Percentiles rank a stretch among this genome's conserved stretches.
phyloP scores from a whole-genome alignment of 768 basidiomycete species.

The Leccinum arenicola region DNA sequence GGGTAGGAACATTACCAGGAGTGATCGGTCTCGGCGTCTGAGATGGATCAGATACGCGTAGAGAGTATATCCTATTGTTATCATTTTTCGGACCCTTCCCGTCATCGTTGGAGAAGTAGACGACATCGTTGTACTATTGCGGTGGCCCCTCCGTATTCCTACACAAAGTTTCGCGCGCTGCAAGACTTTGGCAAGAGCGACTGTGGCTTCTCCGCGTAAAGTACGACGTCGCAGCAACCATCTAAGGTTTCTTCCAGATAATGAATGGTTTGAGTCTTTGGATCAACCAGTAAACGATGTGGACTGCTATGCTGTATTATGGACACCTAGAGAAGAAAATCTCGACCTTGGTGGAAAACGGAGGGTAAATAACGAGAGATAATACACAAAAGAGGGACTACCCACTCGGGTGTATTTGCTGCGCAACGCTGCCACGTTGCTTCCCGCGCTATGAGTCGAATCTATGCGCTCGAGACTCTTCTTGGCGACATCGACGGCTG shows the following conservation, averaged over 20 bases:
- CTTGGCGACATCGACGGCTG: no score
- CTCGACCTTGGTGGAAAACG: no score
- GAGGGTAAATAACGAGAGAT: no score
- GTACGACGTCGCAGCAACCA: conserved; percentile 47
- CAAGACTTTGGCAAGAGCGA: conserved; percentile 53
- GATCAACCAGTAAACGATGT: conserved; percentile 47
- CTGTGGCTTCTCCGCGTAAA: conserved; percentile 39
- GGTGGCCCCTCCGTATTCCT: conserved; percentile 69
- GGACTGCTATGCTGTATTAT: conserved; percentile 13
- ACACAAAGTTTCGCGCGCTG: conserved; percentile 53
- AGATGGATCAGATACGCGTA: conserved; percentile 31
- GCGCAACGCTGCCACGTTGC: no score
- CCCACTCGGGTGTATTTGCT: no score
- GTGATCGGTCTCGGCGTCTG: conserved; percentile 37
- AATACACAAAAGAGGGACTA: no score
- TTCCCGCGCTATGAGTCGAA: no score
- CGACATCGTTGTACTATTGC: conserved; percentile 45
- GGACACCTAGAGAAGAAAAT: no score
- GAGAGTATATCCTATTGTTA: conserved; percentile 48
- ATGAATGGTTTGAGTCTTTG: conserved; percentile 42
- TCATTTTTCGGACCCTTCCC: conserved; percentile 6
- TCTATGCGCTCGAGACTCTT: no score
- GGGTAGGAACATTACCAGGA: conserved; percentile 46
- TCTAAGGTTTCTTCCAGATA: conserved; percentile 56
- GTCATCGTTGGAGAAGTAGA: conserved; percentile 56